These are phyloP conservation scores for Candida hungchunana DNA, from an alignment of 805 yeast genomes.

Conservation along the genomic window DNA sequence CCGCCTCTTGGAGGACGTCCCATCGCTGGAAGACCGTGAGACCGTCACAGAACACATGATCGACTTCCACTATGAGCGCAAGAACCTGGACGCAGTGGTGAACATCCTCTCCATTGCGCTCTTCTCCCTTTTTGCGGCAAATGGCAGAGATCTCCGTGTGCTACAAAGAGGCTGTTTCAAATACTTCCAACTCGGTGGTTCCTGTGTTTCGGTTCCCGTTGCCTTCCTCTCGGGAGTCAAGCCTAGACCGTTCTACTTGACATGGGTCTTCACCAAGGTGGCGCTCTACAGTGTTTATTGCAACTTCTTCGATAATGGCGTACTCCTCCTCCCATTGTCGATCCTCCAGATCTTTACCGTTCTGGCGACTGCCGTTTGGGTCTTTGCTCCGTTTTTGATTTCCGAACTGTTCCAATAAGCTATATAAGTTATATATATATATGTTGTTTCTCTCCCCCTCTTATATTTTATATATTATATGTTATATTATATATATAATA, in stretches of 20 bases:
- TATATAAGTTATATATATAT: too few species aligned
- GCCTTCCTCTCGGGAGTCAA: conserved; percentile 77
- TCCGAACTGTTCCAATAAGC: conserved; percentile 21
- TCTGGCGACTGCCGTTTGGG: conserved; percentile 66
- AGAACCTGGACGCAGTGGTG: conserved; percentile 74
- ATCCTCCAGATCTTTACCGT: conserved; percentile 64
- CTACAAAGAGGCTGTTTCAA: conserved; percentile 86
- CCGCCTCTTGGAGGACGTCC: conserved; percentile 49
- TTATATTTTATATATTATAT: neutral
- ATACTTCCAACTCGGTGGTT: conserved; percentile 84
- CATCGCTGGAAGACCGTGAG: conserved; percentile 54
- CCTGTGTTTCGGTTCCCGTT: conserved; percentile 71
- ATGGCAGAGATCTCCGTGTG: conserved; percentile 54
- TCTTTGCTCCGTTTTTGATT: conserved; percentile 72
- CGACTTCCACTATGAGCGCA: conserved; percentile 75
- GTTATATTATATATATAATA: too few species aligned
- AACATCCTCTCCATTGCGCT: conserved; percentile 89
- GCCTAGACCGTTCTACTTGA: conserved; percentile 69
- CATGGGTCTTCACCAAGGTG: conserved; percentile 85
- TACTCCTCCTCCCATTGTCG: conserved; percentile 65
- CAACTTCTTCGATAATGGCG: conserved; percentile 64
- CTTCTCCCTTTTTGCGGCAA: conserved; percentile 88
- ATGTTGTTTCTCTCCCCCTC: too few species aligned
- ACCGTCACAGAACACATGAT: conserved; percentile 51
- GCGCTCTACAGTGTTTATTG: conserved; percentile 78